Evolutionary conservation across 2,329 filamentous ascomycete species (phyloP), one percentile per base, ranked within the genome.

Genomic region (Trichoderma hamatum): DNA sequence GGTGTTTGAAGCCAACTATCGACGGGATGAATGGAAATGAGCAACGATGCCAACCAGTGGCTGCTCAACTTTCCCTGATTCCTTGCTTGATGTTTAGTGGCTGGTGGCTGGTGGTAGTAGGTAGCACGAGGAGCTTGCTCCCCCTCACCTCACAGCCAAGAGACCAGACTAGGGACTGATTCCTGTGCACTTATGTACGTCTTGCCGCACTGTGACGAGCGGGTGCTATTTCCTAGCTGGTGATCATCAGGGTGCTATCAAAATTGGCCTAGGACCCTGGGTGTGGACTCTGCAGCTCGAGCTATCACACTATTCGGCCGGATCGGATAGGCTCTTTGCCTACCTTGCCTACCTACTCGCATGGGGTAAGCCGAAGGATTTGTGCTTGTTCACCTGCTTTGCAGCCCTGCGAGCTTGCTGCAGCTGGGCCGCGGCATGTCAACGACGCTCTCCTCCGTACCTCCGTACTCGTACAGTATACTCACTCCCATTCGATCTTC

Each of bases 161-260:
- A 19, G 49, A 6, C 61, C 26, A 58, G 63, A 51, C 52, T 34
- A 66, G 63, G 60, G 60, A 32, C 36, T 52, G 58, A 26, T 54
- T 36, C 55, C 36, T 43, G 58, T 24, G 39, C 39, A 43, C 19
- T 43, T n/a, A 30, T 26, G 67, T 58, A 24, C 26, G 60, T 51
- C 67, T 59, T 63, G 39, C 34, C 59, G 67, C 67, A 69, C 67
- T 69, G 67, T 69, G 67, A 26, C 67, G 46, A 63, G 61, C 60
- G 61, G 60, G 61, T 58, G 62, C 60, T 69, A 65, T 66, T 54
- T 65, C 55, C 67, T 69, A 69, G 67, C 60, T 58, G 67, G 61
- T 69, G 67, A 69, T 69, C 67, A 69, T 69, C 61, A 69, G 54
- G 52, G 60, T 56, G 49, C 46, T 49, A 49, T 64, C 52, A 52